Base-by-base conservation (phyloP, 2,329 filamentous ascomycete species). In the Fusarium praegraminearum region DNA sequence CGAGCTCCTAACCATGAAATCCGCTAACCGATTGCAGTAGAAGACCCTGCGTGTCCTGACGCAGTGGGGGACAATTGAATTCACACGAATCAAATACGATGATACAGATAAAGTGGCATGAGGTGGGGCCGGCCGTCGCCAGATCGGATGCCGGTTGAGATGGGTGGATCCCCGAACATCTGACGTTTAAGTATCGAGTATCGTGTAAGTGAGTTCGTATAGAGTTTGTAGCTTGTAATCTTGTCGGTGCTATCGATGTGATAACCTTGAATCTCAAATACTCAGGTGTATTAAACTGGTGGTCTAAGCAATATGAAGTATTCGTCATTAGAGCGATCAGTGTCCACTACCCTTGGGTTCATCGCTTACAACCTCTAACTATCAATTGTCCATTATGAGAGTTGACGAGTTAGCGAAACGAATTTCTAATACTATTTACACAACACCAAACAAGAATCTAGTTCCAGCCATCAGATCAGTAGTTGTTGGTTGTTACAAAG, bases 91-190 rank as follows among this genome's bases (percentile, higher is more conserved):
- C 36, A 69, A 33, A 32, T 43, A 41, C 54, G 41, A 51, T 46
- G 35, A 45, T 12, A 36, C 35, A 46, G n/a, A 47, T 62, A 70
- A 58, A 57, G 68, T 71, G 68, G 68, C 59, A 68, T 54, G 44
- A 65, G 55, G 65, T 70, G 72, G 72, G 70, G 72, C 72, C 72
- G 70, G 61, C 46, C 62, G 43, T 65, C 70, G 44, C 68, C 67
- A 61, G 65, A 36, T 45, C 61, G 54, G 72, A 58, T 38, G 57
- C 22, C 54, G 41, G 64, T 46, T 57, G 26, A 38, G 41, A 44
- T 44, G 22, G 28, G 67, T 72, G 62, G 66, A 49, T 66, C 62
- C 26, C 53, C 61, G 59, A 59, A 32, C 28, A 41, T 46, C 57
- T 43, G 47, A 61, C 32, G 4, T 62, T 63, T 32, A 43, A 47